Evolutionary conservation across 345 rosid genomes (phyloP).

Genomic region (Turritis glabra): DNA sequence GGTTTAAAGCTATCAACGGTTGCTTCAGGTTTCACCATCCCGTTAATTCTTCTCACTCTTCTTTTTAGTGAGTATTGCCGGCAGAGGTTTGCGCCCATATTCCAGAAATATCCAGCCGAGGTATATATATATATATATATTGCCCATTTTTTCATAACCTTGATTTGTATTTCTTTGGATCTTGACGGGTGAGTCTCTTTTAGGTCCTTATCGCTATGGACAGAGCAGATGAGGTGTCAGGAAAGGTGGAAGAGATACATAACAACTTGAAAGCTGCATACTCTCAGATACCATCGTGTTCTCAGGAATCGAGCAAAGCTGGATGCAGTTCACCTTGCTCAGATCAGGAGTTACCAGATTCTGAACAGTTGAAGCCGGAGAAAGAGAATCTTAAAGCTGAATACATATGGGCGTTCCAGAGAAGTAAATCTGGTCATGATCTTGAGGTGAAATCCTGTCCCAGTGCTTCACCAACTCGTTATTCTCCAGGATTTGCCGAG

Average conservation of each 20-base stretch:
- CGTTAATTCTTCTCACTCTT: constrained; percentile 64
- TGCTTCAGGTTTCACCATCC: constrained; percentile 78
- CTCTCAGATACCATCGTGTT: constrained; percentile 54
- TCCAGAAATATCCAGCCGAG: constrained; percentile 65
- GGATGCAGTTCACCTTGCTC: constrained; percentile 15
- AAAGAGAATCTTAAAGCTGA: constrained; percentile 22
- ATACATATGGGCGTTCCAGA: not conserved
- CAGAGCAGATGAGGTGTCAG: constrained; percentile 62
- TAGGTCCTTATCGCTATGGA: constrained; percentile 87
- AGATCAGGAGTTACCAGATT: constrained; percentile 34
- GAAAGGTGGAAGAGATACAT: constrained; percentile 56
- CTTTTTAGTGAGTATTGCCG: constrained; percentile 84
- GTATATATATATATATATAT: constrained; percentile 48
- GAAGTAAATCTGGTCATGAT: constrained; percentile 22
- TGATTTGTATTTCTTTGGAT: constrained; percentile 8
- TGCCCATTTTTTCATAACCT: not conserved
- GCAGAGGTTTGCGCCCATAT: constrained; percentile 68
- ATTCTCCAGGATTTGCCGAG: constrained; percentile 25
- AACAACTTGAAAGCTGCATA: constrained; percentile 58
- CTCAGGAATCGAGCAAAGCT: constrained; percentile 35
- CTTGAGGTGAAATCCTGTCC: constrained; percentile 39
- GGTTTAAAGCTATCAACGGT: constrained; percentile 69
- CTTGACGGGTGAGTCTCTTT: constrained; percentile 31
- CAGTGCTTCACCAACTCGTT: constrained; percentile 34
- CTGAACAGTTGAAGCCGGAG: constrained; percentile 33